Evolutionary conservation across 495 filamentous ascomycete genomes (phyloP), one percentile per base, ranked within the genome.

Genomic region (Lasiosphaeria miniovina): DNA sequence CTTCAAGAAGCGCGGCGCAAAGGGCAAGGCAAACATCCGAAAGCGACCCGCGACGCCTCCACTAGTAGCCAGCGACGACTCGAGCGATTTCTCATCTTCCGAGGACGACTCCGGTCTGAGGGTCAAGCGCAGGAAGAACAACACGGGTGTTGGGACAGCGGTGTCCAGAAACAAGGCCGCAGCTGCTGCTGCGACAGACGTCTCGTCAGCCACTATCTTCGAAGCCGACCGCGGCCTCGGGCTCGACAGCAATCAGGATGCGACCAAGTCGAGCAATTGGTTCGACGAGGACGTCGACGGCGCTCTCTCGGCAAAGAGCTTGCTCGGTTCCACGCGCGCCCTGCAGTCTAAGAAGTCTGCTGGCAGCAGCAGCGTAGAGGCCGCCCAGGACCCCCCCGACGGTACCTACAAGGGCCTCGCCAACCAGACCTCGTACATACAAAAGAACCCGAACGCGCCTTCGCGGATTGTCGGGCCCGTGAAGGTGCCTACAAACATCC

Each of bases 261-360:
- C 94, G n/a, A 98, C 94, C 5, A 96, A 95, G 63, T 82, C 84
- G 24, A 86, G 82, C n/a, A 89, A 95, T 70, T 96, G 92, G 91
- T 94, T 89, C 74, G 91, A 92, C 61, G 88, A 93, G 54, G 78
- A 84, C 1, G 24, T 24, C 34, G 63, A 64, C 53, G 45, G 15
- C n/a, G 74, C 74, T 14, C 64, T 87, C 35, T 85, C 77, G 50
- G 73, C 78, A 11, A 85, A 84, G 70, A 84, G 80, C 57, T 77
- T 91, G 0, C 77, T 90, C 12, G 88, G 88, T 11, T 84, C 80
- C 24, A 88, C 88, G 12, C 75, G 84, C 55, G 72, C 62, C 41
- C 62, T 61, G 43, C 71, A 48, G 38, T 68, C 46, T 53, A 65
- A n/a, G 4, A 51, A 6, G 24, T 24, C 24, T 24, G 24, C 24